Percentiles rank a stretch among this genome's conserved stretches.
phyloP scores from a whole-genome alignment of 2,329 filamentous ascomycete species.

The Rhexocercosporidium sp. region DNA sequence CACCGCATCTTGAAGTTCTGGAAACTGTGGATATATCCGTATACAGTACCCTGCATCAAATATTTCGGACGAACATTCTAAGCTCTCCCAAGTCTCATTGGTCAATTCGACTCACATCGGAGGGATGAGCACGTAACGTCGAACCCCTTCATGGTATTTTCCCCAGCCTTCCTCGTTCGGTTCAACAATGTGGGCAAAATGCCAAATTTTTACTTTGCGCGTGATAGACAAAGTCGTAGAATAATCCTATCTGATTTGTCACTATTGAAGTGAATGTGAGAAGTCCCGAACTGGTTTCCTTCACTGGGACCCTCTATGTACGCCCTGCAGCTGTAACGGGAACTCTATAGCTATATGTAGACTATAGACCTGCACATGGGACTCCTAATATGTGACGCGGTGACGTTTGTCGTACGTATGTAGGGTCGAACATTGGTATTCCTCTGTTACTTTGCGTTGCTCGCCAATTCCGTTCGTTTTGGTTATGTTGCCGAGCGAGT shows the following conservation, averaged over 20 bases:
- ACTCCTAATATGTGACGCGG: too few relatives aligned
- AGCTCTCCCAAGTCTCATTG: background rate
- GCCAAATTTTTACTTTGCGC: background rate
- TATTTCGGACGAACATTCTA: background rate
- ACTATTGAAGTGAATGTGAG: background rate
- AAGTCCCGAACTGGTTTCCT: background rate
- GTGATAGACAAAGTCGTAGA: background rate
- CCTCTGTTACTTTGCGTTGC: too few relatives aligned
- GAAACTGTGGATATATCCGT: background rate
- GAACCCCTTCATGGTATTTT: background rate
- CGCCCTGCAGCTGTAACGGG: background rate
- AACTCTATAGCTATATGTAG: too few relatives aligned
- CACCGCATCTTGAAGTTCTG: background rate
- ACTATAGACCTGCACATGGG: too few relatives aligned
- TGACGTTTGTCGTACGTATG: too few relatives aligned
- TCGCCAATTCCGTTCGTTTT: too few relatives aligned
- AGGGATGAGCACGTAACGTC: background rate
- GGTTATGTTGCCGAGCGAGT: too few relatives aligned
- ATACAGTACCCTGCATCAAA: background rate
- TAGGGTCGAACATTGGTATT: too few relatives aligned
- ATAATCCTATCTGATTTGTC: background rate
- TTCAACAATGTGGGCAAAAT: background rate
- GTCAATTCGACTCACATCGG: background rate
- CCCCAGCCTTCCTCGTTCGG: background rate
- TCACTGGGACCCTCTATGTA: background rate